Base-by-base conservation (phyloP, 768 basidiomycete genomes). In the Gelatoporia subvermispora region DNA sequence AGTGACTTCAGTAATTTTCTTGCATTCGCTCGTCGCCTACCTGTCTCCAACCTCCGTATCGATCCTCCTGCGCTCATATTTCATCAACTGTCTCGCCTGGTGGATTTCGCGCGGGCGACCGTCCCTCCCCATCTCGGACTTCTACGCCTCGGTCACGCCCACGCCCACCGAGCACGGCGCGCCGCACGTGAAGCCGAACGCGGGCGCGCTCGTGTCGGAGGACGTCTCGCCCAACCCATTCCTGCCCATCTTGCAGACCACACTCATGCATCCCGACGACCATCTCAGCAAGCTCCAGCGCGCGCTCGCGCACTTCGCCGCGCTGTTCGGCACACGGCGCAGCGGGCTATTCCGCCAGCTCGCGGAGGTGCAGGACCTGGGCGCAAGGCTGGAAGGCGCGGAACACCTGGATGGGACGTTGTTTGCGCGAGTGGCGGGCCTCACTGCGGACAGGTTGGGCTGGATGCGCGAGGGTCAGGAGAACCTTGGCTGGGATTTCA, bases 1-100 rank as follows among this genome's bases (percentile, higher is more conserved):
- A 1, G 74, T 85, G 36, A 88, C 84, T 0, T 84, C 83, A 7
- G 70, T 76, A 3, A 58, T 83, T 16, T 85, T 85, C 70, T 60
- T 85, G n/a, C 72, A 78, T 0, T 77, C 82, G 1, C 49, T 80
- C 37, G 57, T 75, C 43, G 55, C 61, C 4, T 53, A 54, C 22
- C 64, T 59, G 52, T 62, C 69, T 8, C 71, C 70, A 0, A 41
- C 63, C 0, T 81, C 78, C 1, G 76, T 77, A 49, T 68, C 67
- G 5, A 65, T 76, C 24, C 67, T 88, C 21, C 70, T 88, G 11
- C 77, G 77, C 16, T 67, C 74, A 2, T 82, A 83, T 63, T 73
- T 87, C 53, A 66, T 74, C 13, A 67, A 70, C 20, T 65, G 65
- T 10, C 71, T 85, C 23, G 67, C 63, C 1, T 76, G 73, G 72